Percentiles rank a stretch among this genome's conserved stretches.
Conservation (phyloP, 352 stramenopile genomes). For the Pythium plurisporium region DNA sequence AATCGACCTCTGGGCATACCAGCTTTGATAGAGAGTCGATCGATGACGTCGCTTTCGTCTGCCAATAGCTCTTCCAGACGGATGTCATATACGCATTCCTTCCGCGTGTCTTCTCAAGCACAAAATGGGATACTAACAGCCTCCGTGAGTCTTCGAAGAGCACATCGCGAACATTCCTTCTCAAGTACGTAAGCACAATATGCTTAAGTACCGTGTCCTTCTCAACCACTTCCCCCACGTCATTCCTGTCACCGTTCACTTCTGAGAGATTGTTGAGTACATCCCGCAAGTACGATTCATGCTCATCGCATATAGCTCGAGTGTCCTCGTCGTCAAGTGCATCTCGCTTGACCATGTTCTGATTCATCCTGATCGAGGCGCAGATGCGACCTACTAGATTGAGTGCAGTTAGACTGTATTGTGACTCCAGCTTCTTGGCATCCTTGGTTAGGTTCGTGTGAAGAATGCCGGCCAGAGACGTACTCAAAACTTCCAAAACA, state of each 20-base stretch:
- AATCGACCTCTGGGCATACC: conserved; percentile 33
- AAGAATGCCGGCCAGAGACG: conserved; percentile 61
- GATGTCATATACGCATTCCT: not conserved
- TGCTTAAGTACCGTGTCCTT: conserved; percentile 47
- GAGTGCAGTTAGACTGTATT: conserved; percentile 61
- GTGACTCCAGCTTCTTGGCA: conserved; percentile 58
- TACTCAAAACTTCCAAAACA: conserved; percentile 65
- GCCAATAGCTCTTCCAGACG: conserved; percentile 55
- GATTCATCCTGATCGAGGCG: conserved; percentile 56
- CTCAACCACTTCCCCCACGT: conserved; percentile 5
- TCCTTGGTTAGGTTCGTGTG: conserved; percentile 52
- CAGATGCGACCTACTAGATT: conserved; percentile 78
- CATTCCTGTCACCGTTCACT: conserved; percentile 12
- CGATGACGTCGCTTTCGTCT: conserved; percentile 18
- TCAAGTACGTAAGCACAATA: conserved; percentile 56
- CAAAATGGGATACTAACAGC: conserved; percentile 55
- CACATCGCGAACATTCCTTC: conserved; percentile 26
- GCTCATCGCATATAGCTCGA: conserved; percentile 40
- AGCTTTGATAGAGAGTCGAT: conserved; percentile 44
- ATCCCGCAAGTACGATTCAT: conserved; percentile 26
- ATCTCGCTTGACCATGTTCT: conserved; percentile 33
- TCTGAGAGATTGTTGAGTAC: conserved; percentile 18
- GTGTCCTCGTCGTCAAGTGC: conserved; percentile 43
- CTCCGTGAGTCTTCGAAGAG: conserved; percentile 40
- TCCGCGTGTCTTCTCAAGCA: conserved; percentile 24